Conservation (phyloP, 768 basidiomycete genomes). For the Sarcodon sp. region DNA sequence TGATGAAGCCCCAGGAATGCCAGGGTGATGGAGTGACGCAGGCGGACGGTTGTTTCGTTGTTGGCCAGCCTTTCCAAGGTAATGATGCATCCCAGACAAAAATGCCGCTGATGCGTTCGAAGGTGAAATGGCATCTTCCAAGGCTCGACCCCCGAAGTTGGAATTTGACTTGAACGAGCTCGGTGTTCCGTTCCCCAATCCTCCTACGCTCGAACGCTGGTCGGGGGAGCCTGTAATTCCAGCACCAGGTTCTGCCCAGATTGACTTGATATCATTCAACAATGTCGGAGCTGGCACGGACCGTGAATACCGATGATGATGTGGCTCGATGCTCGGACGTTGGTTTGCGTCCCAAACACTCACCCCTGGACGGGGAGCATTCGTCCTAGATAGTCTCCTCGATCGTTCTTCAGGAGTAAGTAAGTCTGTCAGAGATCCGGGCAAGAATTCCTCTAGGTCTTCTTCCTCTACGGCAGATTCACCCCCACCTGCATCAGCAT, state of each 20-base stretch:
- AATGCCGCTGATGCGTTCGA: slow-evolving; percentile 79
- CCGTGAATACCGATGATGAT: slow-evolving; percentile 65
- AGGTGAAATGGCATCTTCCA: slow-evolving; percentile 40
- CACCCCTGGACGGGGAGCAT: slow-evolving; percentile 18
- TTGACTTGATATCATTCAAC: slow-evolving; percentile 62
- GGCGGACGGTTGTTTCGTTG: slow-evolving; percentile 15
- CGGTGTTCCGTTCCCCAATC: slow-evolving; percentile 30
- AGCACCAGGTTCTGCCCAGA: slow-evolving; percentile 58
- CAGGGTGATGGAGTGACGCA: slow-evolving; percentile 11
- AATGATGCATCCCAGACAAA: slow-evolving; percentile 60
- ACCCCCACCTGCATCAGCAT: slow-evolving; percentile 1
- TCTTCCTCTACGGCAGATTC: slow-evolving; percentile 50
- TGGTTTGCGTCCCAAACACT: neutral
- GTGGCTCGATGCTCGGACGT: slow-evolving; percentile 14
- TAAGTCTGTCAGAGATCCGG: slow-evolving; percentile 78
- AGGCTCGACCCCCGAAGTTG: slow-evolving; percentile 19
- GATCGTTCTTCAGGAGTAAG: slow-evolving; percentile 82
- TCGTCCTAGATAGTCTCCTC: slow-evolving; percentile 70
- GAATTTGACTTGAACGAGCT: slow-evolving; percentile 37
- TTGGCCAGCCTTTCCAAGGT: slow-evolving; percentile 27
- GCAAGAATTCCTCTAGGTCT: slow-evolving; percentile 82
- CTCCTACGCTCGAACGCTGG: slow-evolving; percentile 7
- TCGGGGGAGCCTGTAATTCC: slow-evolving; percentile 23
- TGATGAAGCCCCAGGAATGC: slow-evolving; percentile 5
- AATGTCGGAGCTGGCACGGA: slow-evolving; percentile 73